Evolutionary conservation across 2,329 filamentous ascomycete genomes (phyloP).

Genomic region (Trichoderma afroharzianum): DNA sequence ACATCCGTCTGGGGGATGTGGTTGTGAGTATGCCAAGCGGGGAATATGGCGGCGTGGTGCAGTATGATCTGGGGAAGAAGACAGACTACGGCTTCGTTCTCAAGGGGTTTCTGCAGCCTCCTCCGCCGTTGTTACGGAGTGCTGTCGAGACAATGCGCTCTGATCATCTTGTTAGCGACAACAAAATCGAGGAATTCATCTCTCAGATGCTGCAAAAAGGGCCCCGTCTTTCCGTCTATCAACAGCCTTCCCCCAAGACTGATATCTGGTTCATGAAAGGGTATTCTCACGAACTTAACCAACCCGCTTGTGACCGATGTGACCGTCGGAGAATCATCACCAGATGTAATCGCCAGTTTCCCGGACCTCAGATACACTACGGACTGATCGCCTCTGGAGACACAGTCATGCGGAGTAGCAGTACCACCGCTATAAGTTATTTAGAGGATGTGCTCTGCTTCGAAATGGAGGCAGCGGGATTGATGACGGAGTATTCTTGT

Average conservation of each 20-base stretch:
- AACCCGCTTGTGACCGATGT: background rate
- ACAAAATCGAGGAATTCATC: constrained; percentile 17
- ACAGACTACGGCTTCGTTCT: background rate
- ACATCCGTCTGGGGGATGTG: background rate
- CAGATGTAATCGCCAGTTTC: background rate
- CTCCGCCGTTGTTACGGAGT: constrained; percentile 6
- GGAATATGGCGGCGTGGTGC: background rate
- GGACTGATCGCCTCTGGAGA: constrained; percentile 22
- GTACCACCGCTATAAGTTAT: background rate
- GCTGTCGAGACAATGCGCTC: constrained; percentile 22
- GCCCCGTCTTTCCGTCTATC: rapidly evolving
- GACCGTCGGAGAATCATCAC: background rate
- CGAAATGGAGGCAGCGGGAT: constrained; percentile 23
- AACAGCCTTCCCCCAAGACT: background rate
- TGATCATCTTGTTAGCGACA: constrained; percentile 17
- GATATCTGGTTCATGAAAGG: background rate
- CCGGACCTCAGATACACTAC: constrained; percentile 17
- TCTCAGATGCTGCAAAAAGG: background rate
- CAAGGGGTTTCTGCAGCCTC: constrained; percentile 16
- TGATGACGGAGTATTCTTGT: constrained; percentile 19
- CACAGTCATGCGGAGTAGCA: constrained; percentile 7
- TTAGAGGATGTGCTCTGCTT: constrained; percentile 15
- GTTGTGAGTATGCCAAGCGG: background rate
- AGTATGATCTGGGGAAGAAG: background rate
- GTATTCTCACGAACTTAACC: background rate